Evolutionary conservation across 805 yeast species (phyloP), one percentile per base, ranked within the genome.

Genomic region (Martiniozyma abietophila): DNA sequence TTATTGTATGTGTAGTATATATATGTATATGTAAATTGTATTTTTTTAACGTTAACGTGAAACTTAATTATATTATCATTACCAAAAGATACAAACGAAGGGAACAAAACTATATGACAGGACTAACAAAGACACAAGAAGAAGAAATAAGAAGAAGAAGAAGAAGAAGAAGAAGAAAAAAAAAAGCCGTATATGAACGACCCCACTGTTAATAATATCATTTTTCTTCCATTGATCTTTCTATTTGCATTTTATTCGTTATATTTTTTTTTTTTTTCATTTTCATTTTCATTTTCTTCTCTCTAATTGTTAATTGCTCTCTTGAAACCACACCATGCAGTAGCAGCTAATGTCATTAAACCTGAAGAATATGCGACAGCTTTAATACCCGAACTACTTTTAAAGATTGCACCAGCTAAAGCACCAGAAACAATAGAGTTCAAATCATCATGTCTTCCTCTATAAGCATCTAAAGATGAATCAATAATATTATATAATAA

Each of bases 371-470:
- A 77, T 18, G 81, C 86, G 89, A 85, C 81, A 40, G 94, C 95
- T 58, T 72, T 80, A 32, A 78, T 39, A 27, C 98, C 98, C 41
- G 77, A 76, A 31, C 89, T 74, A 44, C 88, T 76, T 58, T 81
- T 81, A 68, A 84, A 92, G 21, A 92, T 47, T 2, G 95, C 96
- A 49, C 98, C 98, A 2, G 96, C 74, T 36, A 89, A 50, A 16
- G 88, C 94, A 51, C 98, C 98, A 1, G 96, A 82, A 12, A 70
- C 81, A 27, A 92, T 57, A 8, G 96, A 81, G 61, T 89, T 89
- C 33, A 62, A 54, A 48, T 79, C 79, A 60, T 89, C 97, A 58
- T 89, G 96, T 58, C 76, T 74, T 34, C 94, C 96, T 62, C 96
- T 79, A 36, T 78, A 54, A 27, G 71, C 68, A 58, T 84, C 97